Evolutionary conservation across 345 rosid species (phyloP).

Genomic region (Eucalyptus sideroxylon): DNA sequence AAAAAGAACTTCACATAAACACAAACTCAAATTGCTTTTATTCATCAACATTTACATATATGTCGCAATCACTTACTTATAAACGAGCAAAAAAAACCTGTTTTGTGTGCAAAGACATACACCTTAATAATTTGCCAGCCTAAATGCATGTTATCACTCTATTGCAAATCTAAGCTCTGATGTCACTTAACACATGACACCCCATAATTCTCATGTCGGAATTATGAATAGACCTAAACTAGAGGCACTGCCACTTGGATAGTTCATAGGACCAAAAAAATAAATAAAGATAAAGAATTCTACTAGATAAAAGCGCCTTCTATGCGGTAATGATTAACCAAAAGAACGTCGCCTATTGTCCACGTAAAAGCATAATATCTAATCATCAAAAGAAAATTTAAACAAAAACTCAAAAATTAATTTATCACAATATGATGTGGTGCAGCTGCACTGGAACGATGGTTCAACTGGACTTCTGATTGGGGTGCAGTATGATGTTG

Average conservation of each 20-base stretch:
- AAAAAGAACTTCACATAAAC: background rate
- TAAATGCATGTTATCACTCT: background rate
- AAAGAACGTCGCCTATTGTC: too few relatives aligned
- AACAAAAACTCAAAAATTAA: too few relatives aligned
- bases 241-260: background rate
- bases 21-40: background rate
- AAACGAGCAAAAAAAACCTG: background rate
- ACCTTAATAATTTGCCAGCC: background rate
- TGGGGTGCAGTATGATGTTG: conserved; percentile 82
- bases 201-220: background rate
- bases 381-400: too few relatives aligned
- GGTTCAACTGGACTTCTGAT: conserved; percentile 82
- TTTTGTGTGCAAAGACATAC: background rate
- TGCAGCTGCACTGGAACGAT: conserved; percentile 70
- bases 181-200: background rate
- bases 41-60: background rate
- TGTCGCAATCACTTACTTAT: background rate
- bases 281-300: background rate
- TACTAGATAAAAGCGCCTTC: background rate
- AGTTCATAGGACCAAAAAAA: background rate
- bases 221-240: background rate
- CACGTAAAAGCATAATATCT: too few relatives aligned
- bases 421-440: background rate
- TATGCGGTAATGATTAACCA: background rate
- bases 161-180: background rate